Evolutionary conservation across 768 basidiomycete species (phyloP).

Genomic region (Arthromyces matolae): DNA sequence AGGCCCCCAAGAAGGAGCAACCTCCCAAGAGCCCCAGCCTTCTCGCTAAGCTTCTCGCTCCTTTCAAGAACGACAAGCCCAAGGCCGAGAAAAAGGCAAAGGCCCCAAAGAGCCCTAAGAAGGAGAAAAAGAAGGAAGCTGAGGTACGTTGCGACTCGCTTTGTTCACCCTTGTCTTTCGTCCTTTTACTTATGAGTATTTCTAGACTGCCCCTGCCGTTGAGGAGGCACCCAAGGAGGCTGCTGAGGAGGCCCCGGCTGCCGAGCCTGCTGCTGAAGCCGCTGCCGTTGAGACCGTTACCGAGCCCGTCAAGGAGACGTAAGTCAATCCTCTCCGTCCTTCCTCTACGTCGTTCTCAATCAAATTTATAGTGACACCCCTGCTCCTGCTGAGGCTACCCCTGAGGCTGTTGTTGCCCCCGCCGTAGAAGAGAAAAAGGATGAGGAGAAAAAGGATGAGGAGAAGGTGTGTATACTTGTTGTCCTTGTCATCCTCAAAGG

Average conservation of each 20-base stretch:
- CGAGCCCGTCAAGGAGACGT: slow-evolving; percentile 75
- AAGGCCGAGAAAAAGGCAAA: slow-evolving; percentile 60
- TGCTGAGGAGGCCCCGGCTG: slow-evolving; percentile 25
- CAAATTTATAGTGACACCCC: slow-evolving; percentile 38
- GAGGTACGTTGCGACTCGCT: slow-evolving; percentile 38
- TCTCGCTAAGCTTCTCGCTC: slow-evolving; percentile 73
- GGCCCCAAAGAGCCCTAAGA: slow-evolving; percentile 74
- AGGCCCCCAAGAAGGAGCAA: slow-evolving; percentile 67
- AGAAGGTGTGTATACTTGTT: slow-evolving; percentile 25
- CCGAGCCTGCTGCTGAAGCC: slow-evolving; percentile 31
- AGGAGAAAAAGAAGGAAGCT: slow-evolving; percentile 75
- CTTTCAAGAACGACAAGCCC: slow-evolving; percentile 70
- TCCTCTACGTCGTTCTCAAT: not conserved
- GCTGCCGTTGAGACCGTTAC: slow-evolving; percentile 45
- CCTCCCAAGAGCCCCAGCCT: slow-evolving; percentile 77
- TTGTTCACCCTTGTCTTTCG: too few relatives aligned
- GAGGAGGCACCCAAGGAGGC: slow-evolving; percentile 39
- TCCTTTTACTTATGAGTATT: too few relatives aligned
- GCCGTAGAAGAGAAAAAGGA: slow-evolving; percentile 37
- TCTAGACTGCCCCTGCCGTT: slow-evolving; percentile 35
- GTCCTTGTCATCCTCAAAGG: too few relatives aligned
- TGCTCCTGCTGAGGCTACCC: slow-evolving; percentile 32
- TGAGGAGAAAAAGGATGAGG: slow-evolving; percentile 52
- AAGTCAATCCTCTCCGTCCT: slow-evolving; percentile 19
- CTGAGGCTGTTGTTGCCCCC: slow-evolving; percentile 29